These are phyloP conservation scores for Stephania japonica DNA, from an alignment of 164 flowering plant genomes.

Conservation along the genomic window DNA sequence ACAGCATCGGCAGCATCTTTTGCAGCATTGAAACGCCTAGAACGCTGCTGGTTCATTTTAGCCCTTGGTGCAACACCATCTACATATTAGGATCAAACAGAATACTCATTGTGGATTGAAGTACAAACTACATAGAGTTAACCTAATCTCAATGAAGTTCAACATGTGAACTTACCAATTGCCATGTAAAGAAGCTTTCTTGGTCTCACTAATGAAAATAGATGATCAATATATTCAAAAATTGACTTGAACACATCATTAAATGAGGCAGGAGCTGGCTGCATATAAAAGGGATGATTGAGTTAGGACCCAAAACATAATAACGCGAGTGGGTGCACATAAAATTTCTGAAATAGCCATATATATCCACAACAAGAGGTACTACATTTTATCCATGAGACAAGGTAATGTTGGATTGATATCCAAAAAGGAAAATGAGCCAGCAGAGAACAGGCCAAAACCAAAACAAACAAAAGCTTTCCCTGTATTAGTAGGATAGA, in stretches of 20 bases:
- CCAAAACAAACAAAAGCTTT: no score
- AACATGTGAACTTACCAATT: slow-evolving; percentile 48
- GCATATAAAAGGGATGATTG: not conserved
- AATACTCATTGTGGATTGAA: not conserved
- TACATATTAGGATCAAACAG: slow-evolving; percentile 18
- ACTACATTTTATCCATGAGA: no score
- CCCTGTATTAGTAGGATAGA: no score
- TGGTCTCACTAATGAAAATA: slow-evolving; percentile 78
- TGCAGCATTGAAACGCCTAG: slow-evolving; percentile 92
- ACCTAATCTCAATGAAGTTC: not conserved
- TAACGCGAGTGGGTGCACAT: no score
- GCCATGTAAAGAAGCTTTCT: slow-evolving; percentile 91
- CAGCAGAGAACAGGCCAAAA: no score
- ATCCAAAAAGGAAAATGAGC: no score
- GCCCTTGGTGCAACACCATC: slow-evolving; percentile 99
- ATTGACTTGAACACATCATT: slow-evolving; percentile 80
- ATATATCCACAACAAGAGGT: no score
- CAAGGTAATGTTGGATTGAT: no score
- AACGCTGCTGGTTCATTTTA: slow-evolving; percentile 98
- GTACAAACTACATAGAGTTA: not conserved
- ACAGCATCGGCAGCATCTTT: slow-evolving; percentile 94
- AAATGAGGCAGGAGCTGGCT: slow-evolving; percentile 54
- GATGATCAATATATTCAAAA: slow-evolving; percentile 89
- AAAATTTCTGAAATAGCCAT: no score
- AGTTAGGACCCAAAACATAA: not conserved